Evolutionary conservation across 306 rosid species (phyloP), one percentile per base, ranked within the genome.

Genomic region (Boehmeria nivea): DNA sequence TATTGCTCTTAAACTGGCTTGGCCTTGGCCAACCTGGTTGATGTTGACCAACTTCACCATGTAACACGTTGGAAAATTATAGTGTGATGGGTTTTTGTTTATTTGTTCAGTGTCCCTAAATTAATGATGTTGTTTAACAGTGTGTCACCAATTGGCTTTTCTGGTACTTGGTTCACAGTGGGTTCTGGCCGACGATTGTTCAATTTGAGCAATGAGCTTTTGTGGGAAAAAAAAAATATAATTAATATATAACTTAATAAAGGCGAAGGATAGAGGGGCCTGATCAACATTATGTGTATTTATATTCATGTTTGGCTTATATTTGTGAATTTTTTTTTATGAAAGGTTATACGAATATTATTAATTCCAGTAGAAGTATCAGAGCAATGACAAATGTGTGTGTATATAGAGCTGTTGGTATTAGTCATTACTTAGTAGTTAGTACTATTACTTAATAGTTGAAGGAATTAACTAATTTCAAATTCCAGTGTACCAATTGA

Each of bases 21-120:
- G n/a, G n/a, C 46, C 34, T 39, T 37, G 46, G 59, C 71, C 71
- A 66, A 47, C 49, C 64, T 56, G 63, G n/a, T n/a, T n/a, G n/a
- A n/a, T n/a, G n/a, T n/a, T n/a, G n/a, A n/a, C n/a, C n/a, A n/a
- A 63, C 47, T 24, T 27, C 17, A 21, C 18, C 8, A 36, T 38
- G 73, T 50, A 20, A 31, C 20, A 68, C 25, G 47, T 48, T 24
- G 13, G 12, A 34, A 16, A 20, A 24, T 13, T 21, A 38, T 21
- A 53, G 48, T 63, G 49, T 48, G 25, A 49, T 18, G 69, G 53
- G 0, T 40, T 70, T 34, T 52, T 6, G 9, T 52, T 31, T 4
- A 31, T 31, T 31, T 31, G 9, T 31, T 6, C 9, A 31, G 0
- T 31, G n/a, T n/a, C n/a, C n/a, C n/a, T n/a, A n/a, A 31, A 31